Percentiles rank a stretch among this genome's conserved stretches.
Conservation (phyloP, 2,329 filamentous ascomycete genomes). For the Ceratocystis diversiconidia region DNA sequence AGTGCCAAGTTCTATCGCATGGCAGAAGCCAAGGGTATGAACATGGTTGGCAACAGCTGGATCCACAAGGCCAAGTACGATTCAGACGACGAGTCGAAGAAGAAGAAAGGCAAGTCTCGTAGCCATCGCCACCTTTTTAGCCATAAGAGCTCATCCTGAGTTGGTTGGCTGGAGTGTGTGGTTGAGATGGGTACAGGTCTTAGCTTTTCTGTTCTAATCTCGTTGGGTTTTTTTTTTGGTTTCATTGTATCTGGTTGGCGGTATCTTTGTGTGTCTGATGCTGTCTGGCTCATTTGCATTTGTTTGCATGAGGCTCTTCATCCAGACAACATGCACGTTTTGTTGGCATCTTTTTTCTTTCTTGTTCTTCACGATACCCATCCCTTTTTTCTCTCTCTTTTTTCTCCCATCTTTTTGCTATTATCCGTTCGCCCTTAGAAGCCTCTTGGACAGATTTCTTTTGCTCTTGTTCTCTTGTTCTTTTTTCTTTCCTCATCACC, state of each 20-base stretch:
- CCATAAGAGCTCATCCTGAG: constrained; percentile 25
- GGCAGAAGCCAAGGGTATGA: constrained; percentile 87
- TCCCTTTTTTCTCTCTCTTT: background rate
- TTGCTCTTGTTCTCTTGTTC: background rate
- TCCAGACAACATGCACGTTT: background rate
- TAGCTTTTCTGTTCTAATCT: background rate
- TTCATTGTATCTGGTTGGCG: background rate
- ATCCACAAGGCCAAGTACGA: constrained; percentile 94
- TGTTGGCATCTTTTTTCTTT: constrained; percentile 3
- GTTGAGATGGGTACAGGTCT: no score
- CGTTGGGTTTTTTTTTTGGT: background rate
- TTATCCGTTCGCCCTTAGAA: constrained; percentile 7
- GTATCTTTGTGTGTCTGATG: background rate
- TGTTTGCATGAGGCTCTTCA: background rate
- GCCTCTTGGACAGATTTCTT: constrained; percentile 7
- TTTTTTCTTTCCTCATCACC: constrained; percentile 4
- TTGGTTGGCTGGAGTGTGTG: background rate
- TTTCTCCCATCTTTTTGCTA: background rate
- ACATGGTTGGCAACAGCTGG: constrained; percentile 98
- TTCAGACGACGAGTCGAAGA: constrained; percentile 48
- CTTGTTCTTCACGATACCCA: constrained; percentile 7
- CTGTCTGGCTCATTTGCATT: background rate
- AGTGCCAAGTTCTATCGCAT: constrained; percentile 79
- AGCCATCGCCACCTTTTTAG: constrained; percentile 56
- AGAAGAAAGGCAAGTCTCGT: constrained; percentile 60